Conservation (phyloP, 768 basidiomycete genomes). For the Candolleomyces aberdarensis region DNA sequence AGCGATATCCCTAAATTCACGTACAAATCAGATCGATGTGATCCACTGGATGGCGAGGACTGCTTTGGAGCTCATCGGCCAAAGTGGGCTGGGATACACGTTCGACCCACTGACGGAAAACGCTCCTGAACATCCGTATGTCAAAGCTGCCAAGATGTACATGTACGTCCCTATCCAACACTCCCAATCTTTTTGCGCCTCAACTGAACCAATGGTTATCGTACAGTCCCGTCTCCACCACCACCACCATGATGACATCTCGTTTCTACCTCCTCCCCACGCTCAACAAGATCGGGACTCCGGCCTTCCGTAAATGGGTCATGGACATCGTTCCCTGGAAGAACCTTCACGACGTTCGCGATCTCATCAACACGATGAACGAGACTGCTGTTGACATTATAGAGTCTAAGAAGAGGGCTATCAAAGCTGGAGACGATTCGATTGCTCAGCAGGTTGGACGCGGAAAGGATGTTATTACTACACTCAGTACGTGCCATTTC, state of each 20-base stretch:
- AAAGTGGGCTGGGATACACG: slow-evolving; percentile 9
- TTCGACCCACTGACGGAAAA: slow-evolving; percentile 21
- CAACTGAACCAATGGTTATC: slow-evolving; percentile 8
- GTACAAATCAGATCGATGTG: slow-evolving; percentile 3
- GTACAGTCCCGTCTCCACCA: not conserved
- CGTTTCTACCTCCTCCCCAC: slow-evolving; percentile 13
- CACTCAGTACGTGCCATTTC: slow-evolving; percentile 34
- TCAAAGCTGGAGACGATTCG: slow-evolving; percentile 31
- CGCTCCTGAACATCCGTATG: slow-evolving; percentile 23
- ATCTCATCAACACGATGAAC: slow-evolving; percentile 34
- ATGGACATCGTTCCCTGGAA: slow-evolving; percentile 30
- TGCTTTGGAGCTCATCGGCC: slow-evolving; percentile 8
- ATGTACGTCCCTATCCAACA: slow-evolving; percentile 18
- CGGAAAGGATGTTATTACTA: slow-evolving; percentile 46
- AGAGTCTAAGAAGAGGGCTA: slow-evolving; percentile 31
- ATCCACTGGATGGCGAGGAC: slow-evolving; percentile 6
- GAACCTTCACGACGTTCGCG: slow-evolving; percentile 21
- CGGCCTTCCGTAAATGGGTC: slow-evolving; percentile 30
- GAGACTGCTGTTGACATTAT: slow-evolving; percentile 33
- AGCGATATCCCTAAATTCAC: not conserved
- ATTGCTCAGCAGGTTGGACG: slow-evolving; percentile 26
- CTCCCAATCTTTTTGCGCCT: not conserved
- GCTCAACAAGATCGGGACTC: slow-evolving; percentile 21
- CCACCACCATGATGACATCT: not conserved
- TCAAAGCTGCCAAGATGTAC: slow-evolving; percentile 22